Evolutionary conservation across 208 protist genomes (phyloP).

Genomic region (Leishmania lainsoni): DNA sequence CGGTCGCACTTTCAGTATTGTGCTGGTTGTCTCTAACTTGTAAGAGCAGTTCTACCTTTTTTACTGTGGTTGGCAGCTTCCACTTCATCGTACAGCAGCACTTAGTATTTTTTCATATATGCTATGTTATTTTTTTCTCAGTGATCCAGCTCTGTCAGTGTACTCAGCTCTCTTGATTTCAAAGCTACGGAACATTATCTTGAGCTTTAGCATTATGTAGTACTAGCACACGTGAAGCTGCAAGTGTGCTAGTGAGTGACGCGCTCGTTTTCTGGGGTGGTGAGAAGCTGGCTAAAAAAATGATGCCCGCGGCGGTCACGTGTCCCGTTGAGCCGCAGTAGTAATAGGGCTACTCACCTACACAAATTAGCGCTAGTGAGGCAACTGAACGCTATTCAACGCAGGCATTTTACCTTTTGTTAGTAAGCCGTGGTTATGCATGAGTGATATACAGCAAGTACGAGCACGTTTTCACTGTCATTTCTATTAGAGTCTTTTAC

Average conservation of each 20-base stretch:
- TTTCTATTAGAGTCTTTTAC: neutral
- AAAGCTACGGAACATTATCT: neutral
- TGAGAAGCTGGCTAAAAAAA: neutral
- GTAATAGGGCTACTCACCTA: neutral
- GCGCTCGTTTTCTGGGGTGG: neutral
- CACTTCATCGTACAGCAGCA: neutral
- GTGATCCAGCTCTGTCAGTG: no score
- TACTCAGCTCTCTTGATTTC: neutral
- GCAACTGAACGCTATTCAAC: neutral
- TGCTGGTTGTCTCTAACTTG: neutral
- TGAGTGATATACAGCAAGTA: neutral
- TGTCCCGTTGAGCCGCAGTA: neutral
- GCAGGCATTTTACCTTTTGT: neutral
- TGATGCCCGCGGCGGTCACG: no score
- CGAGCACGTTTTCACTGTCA: neutral
- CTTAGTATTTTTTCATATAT: neutral
- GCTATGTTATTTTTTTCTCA: neutral
- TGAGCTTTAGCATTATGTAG: neutral
- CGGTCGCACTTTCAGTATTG: neutral
- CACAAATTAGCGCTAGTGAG: neutral
- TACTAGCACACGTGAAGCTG: neutral
- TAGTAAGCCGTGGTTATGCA: neutral
- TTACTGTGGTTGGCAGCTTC: neutral
- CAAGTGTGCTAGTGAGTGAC: neutral
- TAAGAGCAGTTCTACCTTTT: neutral